Evolutionary conservation across 2,329 filamentous ascomycete species (phyloP).

Genomic region (Pestalotiopsis sp.): DNA sequence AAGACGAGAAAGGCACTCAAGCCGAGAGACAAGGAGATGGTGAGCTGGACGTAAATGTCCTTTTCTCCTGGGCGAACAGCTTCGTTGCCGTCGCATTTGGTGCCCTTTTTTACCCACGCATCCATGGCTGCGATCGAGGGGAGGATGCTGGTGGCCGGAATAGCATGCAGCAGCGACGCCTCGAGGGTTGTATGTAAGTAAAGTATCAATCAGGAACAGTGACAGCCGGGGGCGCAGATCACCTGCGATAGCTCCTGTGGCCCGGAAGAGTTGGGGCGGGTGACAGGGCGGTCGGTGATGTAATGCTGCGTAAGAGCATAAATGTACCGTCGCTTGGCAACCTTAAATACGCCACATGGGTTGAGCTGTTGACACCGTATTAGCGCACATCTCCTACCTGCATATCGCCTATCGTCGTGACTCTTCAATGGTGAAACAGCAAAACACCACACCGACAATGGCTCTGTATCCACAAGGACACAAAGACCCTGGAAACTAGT

Average conservation of each 20-base stretch:
- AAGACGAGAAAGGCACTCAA: conserved; percentile 74
- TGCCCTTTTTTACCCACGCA: background rate
- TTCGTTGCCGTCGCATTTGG: conserved; percentile 14
- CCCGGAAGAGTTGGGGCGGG: background rate
- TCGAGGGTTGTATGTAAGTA: background rate
- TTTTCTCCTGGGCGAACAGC: conserved; percentile 39
- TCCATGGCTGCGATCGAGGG: conserved; percentile 5
- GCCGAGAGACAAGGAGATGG: conserved; percentile 72
- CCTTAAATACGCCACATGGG: background rate
- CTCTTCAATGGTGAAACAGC: background rate
- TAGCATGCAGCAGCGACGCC: background rate
- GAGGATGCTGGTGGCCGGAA: background rate
- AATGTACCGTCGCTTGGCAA: background rate
- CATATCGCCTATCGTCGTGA: background rate
- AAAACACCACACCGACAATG: background rate
- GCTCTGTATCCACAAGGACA: background rate
- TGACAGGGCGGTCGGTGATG: conserved; percentile 5
- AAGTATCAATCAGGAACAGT: background rate
- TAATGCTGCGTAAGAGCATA: conserved; percentile 7
- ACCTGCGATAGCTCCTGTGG: background rate
- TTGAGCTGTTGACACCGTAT: background rate
- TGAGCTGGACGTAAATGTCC: conserved; percentile 66
- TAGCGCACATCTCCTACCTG: background rate
- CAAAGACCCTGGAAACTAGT: background rate
- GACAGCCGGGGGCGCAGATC: background rate